Conservation (phyloP, 176 grass and related monocot species). For the Juncus inflexus region DNA sequence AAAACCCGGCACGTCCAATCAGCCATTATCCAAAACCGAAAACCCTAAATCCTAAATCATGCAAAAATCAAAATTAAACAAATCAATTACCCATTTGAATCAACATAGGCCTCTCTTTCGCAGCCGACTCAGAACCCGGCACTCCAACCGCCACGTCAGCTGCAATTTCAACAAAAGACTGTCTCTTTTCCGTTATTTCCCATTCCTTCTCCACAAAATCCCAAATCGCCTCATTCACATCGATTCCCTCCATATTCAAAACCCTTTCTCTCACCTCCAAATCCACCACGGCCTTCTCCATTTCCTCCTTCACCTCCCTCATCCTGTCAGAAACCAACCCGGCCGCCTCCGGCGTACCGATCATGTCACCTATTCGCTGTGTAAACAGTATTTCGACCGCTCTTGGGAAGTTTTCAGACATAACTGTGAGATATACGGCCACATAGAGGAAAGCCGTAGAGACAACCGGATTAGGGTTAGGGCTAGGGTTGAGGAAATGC, state of each 20-base stretch:
- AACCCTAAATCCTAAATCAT: too few species aligned
- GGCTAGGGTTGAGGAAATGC: neutral
- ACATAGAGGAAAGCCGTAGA: slow-evolving; percentile 2
- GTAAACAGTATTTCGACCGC: neutral
- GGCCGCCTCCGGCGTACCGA: neutral
- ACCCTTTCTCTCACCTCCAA: neutral
- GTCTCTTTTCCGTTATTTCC: slow-evolving; percentile 10
- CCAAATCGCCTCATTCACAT: slow-evolving; percentile 14
- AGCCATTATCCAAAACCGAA: too few species aligned
- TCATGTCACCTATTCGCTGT: neutral
- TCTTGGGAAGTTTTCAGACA: neutral
- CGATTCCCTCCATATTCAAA: neutral
- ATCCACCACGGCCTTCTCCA: neutral
- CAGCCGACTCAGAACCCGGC: neutral
- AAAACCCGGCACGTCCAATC: too few species aligned
- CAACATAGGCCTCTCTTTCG: neutral
- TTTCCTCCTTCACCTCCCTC: slow-evolving; percentile 5
- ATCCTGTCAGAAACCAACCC: neutral
- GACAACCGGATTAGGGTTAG: neutral
- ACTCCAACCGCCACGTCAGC: neutral
- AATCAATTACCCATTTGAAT: neutral
- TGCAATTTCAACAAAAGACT: slow-evolving; percentile 8
- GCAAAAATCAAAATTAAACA: neutral
- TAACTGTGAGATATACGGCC: slow-evolving; percentile 13
- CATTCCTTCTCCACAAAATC: slow-evolving; percentile 10